phyloP scores from a whole-genome alignment of 441 rosid genomes.

The Macaranga tanarius region DNA sequence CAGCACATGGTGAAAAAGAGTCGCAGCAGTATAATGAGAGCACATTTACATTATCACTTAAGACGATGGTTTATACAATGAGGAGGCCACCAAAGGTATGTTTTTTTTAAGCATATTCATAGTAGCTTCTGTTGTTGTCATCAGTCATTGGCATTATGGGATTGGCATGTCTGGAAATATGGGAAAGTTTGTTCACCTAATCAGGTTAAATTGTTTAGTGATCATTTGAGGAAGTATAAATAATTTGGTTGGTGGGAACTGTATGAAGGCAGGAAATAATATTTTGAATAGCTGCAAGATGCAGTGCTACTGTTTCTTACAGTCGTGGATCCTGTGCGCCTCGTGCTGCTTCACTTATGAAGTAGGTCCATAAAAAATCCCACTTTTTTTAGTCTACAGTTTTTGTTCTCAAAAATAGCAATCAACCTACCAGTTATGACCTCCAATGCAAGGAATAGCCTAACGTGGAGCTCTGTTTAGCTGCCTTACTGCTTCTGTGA shows the following conservation, averaged over 20 bases:
- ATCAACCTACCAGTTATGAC: background rate
- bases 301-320: background rate
- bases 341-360: background rate
- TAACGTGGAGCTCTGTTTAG: background rate
- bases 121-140: background rate
- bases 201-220: background rate
- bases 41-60: constrained; percentile 59
- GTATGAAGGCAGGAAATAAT: background rate
- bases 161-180: background rate
- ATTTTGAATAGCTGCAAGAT: background rate
- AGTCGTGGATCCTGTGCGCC: background rate
- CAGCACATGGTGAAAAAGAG: constrained; percentile 38
- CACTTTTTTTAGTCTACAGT: background rate
- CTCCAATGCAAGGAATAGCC: background rate
- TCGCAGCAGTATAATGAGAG: constrained; percentile 63
- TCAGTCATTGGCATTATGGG: background rate
- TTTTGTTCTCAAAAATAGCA: background rate
- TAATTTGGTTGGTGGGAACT: background rate
- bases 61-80: constrained; percentile 67
- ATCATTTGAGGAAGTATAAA: background rate
- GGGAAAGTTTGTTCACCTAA: background rate
- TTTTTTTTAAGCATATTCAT: constrained; percentile 2
- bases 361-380: background rate
- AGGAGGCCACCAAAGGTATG: constrained; percentile 78
- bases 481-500: background rate